Evolutionary conservation across 2,329 filamentous ascomycete species (phyloP), one percentile per base, ranked within the genome.

Genomic region (Pseudonectria foliicola): DNA sequence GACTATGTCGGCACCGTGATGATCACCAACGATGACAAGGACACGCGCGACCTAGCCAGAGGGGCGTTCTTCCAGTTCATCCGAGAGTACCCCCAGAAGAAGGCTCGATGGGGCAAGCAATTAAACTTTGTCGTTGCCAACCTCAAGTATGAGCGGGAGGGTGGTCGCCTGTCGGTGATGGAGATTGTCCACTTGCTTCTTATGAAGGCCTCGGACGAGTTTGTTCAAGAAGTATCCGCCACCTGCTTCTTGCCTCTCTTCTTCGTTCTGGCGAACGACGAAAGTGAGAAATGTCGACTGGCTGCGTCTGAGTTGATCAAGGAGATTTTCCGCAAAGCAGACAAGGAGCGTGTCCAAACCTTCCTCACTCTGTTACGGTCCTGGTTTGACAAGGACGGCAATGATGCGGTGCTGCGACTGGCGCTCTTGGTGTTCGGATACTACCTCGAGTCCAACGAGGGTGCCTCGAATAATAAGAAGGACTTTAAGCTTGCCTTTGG

Each of bases 21-120:
- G 89, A 84, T 98, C 37, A 95, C 85, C 29, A 96, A 96, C 55
- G 86, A 95, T 43, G 89, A 93, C 48, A 83, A 84, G 48, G 80
- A 84, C 45, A 90, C 90, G 3, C 77, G 92, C 34, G 87, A 95
- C 56, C 70, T 94, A 25, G 89, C 90, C 11, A 75, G 92, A 37
- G 87, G 87, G 13, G 83, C 87, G 11, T 98, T 93, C 61, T 83
- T 95, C 59, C 87, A 95, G 48, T 98, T 98, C 63, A 67, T 98
- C 37, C 78, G 89, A 46, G 88, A 95, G 35, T 98, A 95, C 54
- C 90, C 92, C 0, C 92, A 96, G 57, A 87, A 84, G 52, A 89
- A 88, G 60, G 84, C 80, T 43, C 75, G 92, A 11, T 93, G 92
- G 80, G 74, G 77, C 26, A 94, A 94, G 57, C 90, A 96, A 55